A percentile compares a stretch with the other conserved stretches of the same genome.
phyloP scores from a whole-genome alignment of 805 yeast species.

The Diddensiella caesifluorescens region DNA sequence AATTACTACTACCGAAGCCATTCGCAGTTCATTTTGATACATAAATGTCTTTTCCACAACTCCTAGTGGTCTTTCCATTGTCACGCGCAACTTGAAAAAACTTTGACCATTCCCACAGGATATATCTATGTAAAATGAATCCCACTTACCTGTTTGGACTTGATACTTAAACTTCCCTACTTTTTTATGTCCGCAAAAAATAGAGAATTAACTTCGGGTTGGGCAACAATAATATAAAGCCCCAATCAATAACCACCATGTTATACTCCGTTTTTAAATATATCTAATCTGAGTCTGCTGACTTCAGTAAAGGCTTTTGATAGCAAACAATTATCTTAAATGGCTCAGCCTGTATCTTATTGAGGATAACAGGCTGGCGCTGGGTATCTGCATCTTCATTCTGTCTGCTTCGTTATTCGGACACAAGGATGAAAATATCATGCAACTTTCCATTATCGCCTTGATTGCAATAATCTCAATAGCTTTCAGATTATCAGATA shows the following conservation, averaged over 20 bases:
- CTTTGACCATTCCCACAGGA: no score
- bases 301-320: no score
- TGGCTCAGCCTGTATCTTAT: neutral
- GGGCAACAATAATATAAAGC: neutral
- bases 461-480: neutral
- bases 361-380: constrained; percentile 5
- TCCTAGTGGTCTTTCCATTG: constrained; percentile 1
- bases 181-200: neutral
- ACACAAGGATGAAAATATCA: neutral
- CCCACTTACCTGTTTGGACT: no score
- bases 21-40: constrained; percentile 6
- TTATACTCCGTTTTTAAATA: no score
- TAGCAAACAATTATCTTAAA: neutral
- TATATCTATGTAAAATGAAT: no score
- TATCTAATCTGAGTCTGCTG: neutral
- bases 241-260: no score
- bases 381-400: constrained; percentile 6
- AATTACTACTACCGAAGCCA: constrained; percentile 17
- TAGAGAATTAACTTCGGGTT: neutral
- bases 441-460: neutral
- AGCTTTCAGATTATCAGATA: neutral
- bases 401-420: constrained; percentile 4
- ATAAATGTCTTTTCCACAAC: constrained; percentile 16
- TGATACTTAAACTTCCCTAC: no score
- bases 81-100: no score